Base-by-base conservation (phyloP, 1,284 basidiomycete species). In the Hypsizygus ulmarius region DNA sequence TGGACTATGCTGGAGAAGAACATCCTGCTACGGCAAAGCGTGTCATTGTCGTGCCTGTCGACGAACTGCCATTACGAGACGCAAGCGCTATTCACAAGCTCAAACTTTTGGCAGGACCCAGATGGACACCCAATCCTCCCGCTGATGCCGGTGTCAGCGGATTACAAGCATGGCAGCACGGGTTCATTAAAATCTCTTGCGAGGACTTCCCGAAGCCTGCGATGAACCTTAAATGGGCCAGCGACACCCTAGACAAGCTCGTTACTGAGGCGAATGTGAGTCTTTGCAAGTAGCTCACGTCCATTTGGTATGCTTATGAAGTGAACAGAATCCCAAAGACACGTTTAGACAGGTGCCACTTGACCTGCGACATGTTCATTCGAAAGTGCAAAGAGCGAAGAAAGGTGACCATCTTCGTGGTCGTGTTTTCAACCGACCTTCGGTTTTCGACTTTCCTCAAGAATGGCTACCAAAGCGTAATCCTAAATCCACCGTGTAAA, bases 141-240 rank as follows among this genome's bases (percentile, higher is more conserved):
- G 67, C 73, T 18, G 84, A 90, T 55, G 74, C 81, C 27, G 90
- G 89, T 25, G 64, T 75, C 15, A 54, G 69, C 70, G 64, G 68
- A 57, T 25, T 65, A 42, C 66, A 69, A 29, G 66, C 66, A 32
- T 80, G 78, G 58, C 76, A 73, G 49, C 77, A 90, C 48, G 91
- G 91, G 7, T 93, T 79, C 67, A 73, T 95, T 63, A 93, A 92
- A 69, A 89, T 95, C 50, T 79, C 87, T 1, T 90, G 88, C 62
- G 93, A 93, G 59, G 80, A 87, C 62, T 92, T 90, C 64, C 81
- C 83, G 3, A 75, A 81, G 56, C 76, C 82, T 1, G 74, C 81
- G 18, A 85, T 89, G 87, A 95, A 95, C 66, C 67, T 93, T 56
- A 93, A 93, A 64, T 91, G 87, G 83, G 85, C 83, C 16, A 87